Evolutionary conservation across 306 rosid species (phyloP), one percentile per base, ranked within the genome.

Genomic region (Corylus avellana): DNA sequence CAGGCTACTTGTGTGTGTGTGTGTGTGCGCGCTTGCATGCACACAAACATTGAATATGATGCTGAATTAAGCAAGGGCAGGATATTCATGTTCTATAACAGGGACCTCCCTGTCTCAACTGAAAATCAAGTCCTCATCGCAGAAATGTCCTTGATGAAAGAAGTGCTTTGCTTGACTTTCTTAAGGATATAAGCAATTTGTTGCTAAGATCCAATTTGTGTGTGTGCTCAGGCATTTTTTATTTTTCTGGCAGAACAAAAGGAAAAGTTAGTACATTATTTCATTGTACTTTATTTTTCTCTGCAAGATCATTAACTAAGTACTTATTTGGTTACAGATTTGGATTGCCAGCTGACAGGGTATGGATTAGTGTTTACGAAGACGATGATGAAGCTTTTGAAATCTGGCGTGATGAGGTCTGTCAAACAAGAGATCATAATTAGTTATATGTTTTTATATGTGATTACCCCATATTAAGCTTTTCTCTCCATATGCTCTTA

Each of bases 291-390:
- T 64, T 49, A 46, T 44, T 35, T 62, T 56, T 67, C 75, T 49
- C 42, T 58, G 37, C 46, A 25, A 48, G 25, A 49, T 72, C 58
- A 61, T 17, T 51, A 47, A 61, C 69, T 49, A 22, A 50, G 47
- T 70, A 53, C 44, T 77, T 49, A 66, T 12, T 86, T 72, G 75
- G 37, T 46, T 79, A 42, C 86, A 94, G 98, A 84, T 92, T 86
- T 89, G 91, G 86, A 51, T 79, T 94, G 88, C 91, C 94, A 64
- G 86, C 91, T 2, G 83, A 92, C 68, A 88, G 84, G 87, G 78
- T 94, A 72, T 94, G 98, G 98, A 59, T 94, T 80, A 94, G 98
- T 78, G 90, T 94, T 77, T 94, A 89, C 76, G 83, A 90, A 86
- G 77, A 94, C 55, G 98, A 94, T 68, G 88, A 92, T 48, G 98